Evolutionary conservation across 805 yeast genomes (phyloP), one percentile per base, ranked within the genome.

Genomic region (Saitoella complicata): DNA sequence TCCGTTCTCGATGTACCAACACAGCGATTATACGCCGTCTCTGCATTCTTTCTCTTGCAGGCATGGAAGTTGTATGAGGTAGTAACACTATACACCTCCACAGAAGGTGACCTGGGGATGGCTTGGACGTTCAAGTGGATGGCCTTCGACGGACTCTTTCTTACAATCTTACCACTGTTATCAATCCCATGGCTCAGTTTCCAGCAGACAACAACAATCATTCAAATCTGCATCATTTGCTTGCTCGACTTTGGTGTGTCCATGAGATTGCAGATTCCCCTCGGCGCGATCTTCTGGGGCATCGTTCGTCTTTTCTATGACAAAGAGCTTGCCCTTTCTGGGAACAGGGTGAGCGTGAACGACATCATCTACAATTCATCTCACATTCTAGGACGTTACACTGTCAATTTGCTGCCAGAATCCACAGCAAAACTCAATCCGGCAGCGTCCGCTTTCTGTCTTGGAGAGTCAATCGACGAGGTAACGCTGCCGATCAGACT

Each of bases 321-420:
- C 31, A 49, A 54, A 12, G 65, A 64, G 44, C 39, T 61, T 13
- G 49, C 68, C 1, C 45, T 65, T 5, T 51, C 64, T 0, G 69
- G 64, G 7, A 43, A 47, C 21, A 52, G 56, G 31, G 59, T 61
- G 31, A 51, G 57, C 39, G 43, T 54, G 7, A 45, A 59, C 38
- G 57, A 61, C 11, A 54, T 60, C 37, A 57, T 61, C 8, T 64
- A 64, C 41, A 57, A 61, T 13, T 53, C 73, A 6, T 42, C 49
- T 2, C 93, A 86, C 59, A 80, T 87, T 58, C 80, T 75, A 55
- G 98, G 98, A 39, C 76, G 76, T 38, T 82, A 83, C 55, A 81
- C 87, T 0, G 79, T 91, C 49, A 81, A 87, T 55, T 81, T 82
- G 49, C 65, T 91, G 34, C 97, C 98, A 0, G 96, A 88, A 61